These are phyloP conservation scores for Paecilomyces niveus DNA, from an alignment of 2,329 filamentous ascomycete species.

Conservation along the genomic window DNA sequence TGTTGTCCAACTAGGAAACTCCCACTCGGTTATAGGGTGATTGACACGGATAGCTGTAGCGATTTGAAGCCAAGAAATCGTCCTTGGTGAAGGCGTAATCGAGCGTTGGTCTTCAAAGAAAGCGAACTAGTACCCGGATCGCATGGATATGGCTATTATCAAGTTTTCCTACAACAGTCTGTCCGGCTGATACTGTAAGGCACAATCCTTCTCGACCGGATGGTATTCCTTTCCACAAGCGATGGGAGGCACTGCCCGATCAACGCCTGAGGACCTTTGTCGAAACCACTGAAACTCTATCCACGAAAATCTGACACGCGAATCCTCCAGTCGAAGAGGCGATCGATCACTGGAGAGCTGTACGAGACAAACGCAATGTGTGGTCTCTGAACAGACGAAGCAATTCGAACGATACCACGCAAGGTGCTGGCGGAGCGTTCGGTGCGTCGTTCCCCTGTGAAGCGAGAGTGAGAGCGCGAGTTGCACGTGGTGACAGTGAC, in stretches of 20 bases:
- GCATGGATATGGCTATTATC: not conserved
- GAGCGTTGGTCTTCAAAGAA: not conserved
- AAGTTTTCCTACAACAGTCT: not conserved
- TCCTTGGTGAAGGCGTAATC: not conserved
- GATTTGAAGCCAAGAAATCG: not conserved
- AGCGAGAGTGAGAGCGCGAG: conserved; percentile 15
- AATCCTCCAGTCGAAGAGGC: not conserved
- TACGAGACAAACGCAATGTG: not conserved
- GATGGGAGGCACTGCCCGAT: conserved; percentile 13
- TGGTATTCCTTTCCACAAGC: conserved; percentile 4
- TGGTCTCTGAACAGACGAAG: not conserved
- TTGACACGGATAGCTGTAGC: not conserved
- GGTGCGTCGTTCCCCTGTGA: conserved; percentile 14
- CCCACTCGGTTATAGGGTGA: conserved; percentile 7
- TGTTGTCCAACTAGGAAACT: conserved; percentile 3
- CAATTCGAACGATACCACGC: not conserved
- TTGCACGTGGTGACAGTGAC: conserved; percentile 18
- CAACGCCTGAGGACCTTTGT: conserved; percentile 4
- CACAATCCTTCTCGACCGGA: conserved; percentile 1
- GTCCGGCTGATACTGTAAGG: not conserved
- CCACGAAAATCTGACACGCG: not conserved
- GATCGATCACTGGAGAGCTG: not conserved
- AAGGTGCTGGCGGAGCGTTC: conserved; percentile 1
- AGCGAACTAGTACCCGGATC: not conserved
- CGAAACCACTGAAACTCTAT: not conserved